Conservation (phyloP, 345 rosid species). For the Eucalyptus globulus region DNA sequence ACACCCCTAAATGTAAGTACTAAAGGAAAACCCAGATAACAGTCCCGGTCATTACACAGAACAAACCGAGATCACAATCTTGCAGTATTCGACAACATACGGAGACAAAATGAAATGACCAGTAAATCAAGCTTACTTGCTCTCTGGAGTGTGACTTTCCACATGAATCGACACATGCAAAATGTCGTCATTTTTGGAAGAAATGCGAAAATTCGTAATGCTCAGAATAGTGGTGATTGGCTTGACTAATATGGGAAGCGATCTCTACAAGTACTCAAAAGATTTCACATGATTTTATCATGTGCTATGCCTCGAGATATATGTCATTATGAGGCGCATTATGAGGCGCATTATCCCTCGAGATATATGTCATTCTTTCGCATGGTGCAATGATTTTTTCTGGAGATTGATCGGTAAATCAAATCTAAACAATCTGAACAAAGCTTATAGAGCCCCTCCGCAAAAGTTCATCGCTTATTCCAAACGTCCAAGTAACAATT, state of each 20-base stretch:
- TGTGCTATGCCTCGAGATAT: not conserved
- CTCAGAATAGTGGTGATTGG: not conserved
- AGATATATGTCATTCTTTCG: not conserved
- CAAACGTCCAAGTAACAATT: not conserved
- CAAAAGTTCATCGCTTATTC: not conserved
- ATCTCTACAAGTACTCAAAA: not conserved
- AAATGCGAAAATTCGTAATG: not conserved
- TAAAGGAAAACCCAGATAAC: not conserved
- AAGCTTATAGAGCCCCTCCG: not conserved
- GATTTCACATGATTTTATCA: not conserved
- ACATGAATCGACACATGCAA: not conserved
- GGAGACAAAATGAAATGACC: not conserved
- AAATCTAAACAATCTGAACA: not conserved
- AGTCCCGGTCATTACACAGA: not conserved
- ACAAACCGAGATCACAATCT: not conserved
- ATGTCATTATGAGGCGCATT: not conserved
- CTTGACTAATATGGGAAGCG: not conserved
- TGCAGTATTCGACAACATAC: not conserved
- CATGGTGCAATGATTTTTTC: not conserved
- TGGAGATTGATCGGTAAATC: not conserved
- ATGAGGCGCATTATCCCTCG: not conserved
- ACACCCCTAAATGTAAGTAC: rapidly evolving
- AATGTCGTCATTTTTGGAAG: not conserved
- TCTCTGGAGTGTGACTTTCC: not conserved
- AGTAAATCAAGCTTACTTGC: not conserved